A percentile compares a stretch with the other conserved stretches of the same genome.
Conservation (phyloP, 257 asterid genomes). For the Solanum clarkiae region DNA sequence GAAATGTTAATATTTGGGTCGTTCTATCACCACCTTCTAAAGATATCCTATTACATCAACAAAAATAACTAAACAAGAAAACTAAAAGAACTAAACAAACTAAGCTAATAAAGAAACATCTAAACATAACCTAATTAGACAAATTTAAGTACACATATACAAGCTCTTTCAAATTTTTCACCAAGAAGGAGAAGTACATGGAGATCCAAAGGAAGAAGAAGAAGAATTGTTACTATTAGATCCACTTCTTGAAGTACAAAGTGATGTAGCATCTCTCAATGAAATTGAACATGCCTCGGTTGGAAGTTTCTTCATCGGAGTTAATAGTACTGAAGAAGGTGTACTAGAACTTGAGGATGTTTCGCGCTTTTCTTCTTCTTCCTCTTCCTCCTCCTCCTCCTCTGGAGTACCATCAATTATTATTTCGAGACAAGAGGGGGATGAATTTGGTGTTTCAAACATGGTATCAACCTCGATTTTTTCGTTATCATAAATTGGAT, state of each 20-base stretch:
- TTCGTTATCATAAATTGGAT: constrained; percentile 38
- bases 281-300: constrained; percentile 30
- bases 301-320: constrained; percentile 51
- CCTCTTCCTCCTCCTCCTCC: neutral
- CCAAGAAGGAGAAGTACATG: constrained; percentile 46
- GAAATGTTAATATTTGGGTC: too few species aligned
- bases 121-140: neutral
- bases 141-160: neutral
- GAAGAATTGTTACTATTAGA: constrained; percentile 20
- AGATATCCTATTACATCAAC: too few species aligned
- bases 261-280: constrained; percentile 23
- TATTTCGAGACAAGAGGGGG: constrained; percentile 36
- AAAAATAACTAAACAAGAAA: too few species aligned
- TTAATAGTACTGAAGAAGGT: constrained; percentile 26
- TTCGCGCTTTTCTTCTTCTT: neutral
- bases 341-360: neutral
- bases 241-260: constrained; percentile 23
- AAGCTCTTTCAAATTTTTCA: neutral
- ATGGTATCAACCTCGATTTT: constrained; percentile 21
- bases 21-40: too few species aligned
- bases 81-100: neutral
- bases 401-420: neutral
- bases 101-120: neutral
- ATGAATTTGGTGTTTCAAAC: constrained; percentile 41
- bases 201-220: constrained; percentile 25